Base-by-base conservation (phyloP, 805 yeast species). In the Candida tallmaniae region DNA sequence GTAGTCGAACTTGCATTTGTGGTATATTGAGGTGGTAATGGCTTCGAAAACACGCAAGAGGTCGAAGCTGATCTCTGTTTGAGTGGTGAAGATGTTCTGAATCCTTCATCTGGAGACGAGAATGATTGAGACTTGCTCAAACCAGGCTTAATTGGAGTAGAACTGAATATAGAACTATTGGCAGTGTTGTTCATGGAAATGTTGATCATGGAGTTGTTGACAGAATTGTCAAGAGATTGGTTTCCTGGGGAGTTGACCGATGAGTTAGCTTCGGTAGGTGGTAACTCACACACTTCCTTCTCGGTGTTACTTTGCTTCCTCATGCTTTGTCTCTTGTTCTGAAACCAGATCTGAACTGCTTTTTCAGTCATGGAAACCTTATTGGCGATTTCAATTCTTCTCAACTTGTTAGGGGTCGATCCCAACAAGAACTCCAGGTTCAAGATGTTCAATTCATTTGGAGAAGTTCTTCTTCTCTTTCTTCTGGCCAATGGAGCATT, bases 271-370 rank as follows among this genome's bases (percentile, higher is more conserved):
- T 25, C 19, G 9, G 67, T 62, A n/a, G 69, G 68, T 20, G 70
- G 70, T 44, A 67, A 54, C 39, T 58, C 68, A 6, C 70, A 62
- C 27, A 67, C 49, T 47, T 67, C 72, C 42, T 51, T 61, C 31
- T 65, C 71, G 11, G 47, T 35, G 27, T 44, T 41, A 36, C 51
- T 48, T 32, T 62, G 68, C 47, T 80, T 76, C 50, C 88, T 74
- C 43, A 82, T 61, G 23, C 89, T 73, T 60, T 90, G 97, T 58
- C 98, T 76, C 58, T 80, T 84, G 61, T 93, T 93, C 63, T 93
- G 98, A 64, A 93, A 93, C 98, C 98, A 93, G 43, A 90, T 87
- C 64, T 93, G 98, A 23, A 93, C 95, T 2, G 97, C 96, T 58
- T 89, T 87, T 58, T 89, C 97, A n/a, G 90, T 78, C 97, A 93